Evolutionary conservation across 169 alveolate species (phyloP).

Genomic region (Besnoitia besnoiti): DNA sequence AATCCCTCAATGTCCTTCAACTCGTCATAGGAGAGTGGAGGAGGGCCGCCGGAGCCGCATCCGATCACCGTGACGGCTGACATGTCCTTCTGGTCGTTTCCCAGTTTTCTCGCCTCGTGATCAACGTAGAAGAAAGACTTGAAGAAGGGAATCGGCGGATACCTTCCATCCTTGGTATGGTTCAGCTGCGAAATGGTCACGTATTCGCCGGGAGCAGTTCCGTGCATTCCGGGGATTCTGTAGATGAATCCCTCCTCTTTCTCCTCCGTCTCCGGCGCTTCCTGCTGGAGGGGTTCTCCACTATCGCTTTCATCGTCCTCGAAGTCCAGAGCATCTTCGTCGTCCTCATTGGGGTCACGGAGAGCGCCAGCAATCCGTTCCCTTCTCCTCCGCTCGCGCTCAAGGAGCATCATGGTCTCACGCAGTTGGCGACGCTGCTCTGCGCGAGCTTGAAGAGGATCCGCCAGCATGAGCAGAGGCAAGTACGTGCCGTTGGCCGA

Average conservation of each 20-base stretch:
- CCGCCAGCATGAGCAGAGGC: constrained; percentile 64
- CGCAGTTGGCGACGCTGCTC: constrained; percentile 47
- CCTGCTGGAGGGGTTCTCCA: neutral
- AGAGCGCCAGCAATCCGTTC: neutral
- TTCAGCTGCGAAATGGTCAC: constrained; percentile 63
- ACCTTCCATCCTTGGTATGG: constrained; percentile 65
- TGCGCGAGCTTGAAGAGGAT: constrained; percentile 57
- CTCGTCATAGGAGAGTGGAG: constrained; percentile 42
- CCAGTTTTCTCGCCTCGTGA: constrained; percentile 53
- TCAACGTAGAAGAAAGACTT: constrained; percentile 68
- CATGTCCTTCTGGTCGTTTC: neutral
- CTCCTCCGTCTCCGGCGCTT: neutral
- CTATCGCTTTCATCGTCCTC: constrained; percentile 34
- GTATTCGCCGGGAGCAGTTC: constrained; percentile 70
- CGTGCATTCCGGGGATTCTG: constrained; percentile 64
- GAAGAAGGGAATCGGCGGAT: constrained; percentile 64
- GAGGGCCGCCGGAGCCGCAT: constrained; percentile 37
- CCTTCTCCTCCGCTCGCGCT: constrained; percentile 29
- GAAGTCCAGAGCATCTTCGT: constrained; percentile 43
- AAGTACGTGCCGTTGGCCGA: constrained; percentile 55
- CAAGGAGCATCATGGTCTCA: constrained; percentile 12
- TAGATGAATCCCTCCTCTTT: constrained; percentile 12
- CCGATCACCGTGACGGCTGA: constrained; percentile 44
- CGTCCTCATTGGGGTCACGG: neutral
- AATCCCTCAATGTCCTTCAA: constrained; percentile 61